Evolutionary conservation across 2,329 filamentous ascomycete species (phyloP), one percentile per base, ranked within the genome.

Genomic region (Ophiocordyceps camponoti-floridani): DNA sequence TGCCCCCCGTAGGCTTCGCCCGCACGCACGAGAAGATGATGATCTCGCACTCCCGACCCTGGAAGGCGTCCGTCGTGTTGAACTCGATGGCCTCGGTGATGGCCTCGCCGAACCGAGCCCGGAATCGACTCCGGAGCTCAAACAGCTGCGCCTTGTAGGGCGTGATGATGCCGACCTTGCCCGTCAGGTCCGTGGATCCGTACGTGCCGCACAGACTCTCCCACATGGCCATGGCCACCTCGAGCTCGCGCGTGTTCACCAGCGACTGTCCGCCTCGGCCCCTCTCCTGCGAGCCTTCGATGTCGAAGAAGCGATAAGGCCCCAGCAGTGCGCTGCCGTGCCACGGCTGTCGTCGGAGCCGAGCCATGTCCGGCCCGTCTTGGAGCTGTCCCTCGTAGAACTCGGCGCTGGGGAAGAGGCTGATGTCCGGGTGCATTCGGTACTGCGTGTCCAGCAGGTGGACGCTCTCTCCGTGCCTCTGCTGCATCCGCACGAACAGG

Each of bases 1-100:
- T 94, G 55, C 89, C 87, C n/a, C 84, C 83, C 8, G 82, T 84
- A n/a, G 84, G 77, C 28, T 83, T 89, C 19, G 91, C 89, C 65
- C 91, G 81, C 48, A 98, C 91, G 61, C 93, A 98, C 38, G 91
- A 96, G 67, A 98, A 98, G 50, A 98, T 96, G 61, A 98, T 96
- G 50, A 98, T 82, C 58, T 98, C 91, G 56, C 87, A 91, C 62
- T 98, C 91, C 52, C 93, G 79, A 49, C 91, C 91, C 61, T 98
- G 87, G 61, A 95, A 98, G 16, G 91, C 93, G 64, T 98, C 91
- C 0, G 91, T 98, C 0, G 91, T 98, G 61, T 98, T 98, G 73
- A 98, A 98, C 52, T 98, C 93, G 51, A 98, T 82, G 18, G 74
- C 73, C 30, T 83, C 79, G 23, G 79, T 72, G 51, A 98, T 87